A percentile compares a stretch with the other conserved stretches of the same genome.
phyloP scores from a whole-genome alignment of 2,329 filamentous ascomycete genomes.

The Apiospora kogelbergensis region DNA sequence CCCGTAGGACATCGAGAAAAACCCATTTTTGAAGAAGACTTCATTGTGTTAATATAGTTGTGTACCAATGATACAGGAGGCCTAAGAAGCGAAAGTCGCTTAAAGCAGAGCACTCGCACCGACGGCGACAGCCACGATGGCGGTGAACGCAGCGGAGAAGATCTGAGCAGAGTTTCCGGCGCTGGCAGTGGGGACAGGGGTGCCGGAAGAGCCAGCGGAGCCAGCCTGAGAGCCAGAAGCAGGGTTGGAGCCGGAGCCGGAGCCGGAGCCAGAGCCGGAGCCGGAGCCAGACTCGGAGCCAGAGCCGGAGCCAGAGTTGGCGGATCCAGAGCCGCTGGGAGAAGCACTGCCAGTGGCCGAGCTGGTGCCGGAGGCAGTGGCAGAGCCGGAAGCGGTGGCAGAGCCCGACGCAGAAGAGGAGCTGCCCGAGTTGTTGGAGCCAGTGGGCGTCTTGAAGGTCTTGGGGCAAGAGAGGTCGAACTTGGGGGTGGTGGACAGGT shows the following conservation, averaged over 20 bases:
- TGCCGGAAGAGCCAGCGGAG: not conserved
- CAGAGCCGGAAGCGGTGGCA: constrained; percentile 16
- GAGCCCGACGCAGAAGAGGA: constrained; percentile 19
- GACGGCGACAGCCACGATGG: constrained; percentile 18
- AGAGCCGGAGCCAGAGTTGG: constrained; percentile 14
- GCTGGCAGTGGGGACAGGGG: not conserved
- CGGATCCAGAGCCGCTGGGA: constrained; percentile 15
- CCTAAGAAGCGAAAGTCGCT: not conserved
- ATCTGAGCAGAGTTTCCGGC: constrained; percentile 13
- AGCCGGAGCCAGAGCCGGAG: constrained; percentile 14
- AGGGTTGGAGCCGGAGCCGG: constrained; percentile 9
- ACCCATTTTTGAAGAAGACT: not conserved
- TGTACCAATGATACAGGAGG: not conserved
- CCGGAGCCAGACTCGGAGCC: not conserved
- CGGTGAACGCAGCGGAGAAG: constrained; percentile 16
- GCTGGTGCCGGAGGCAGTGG: constrained; percentile 19
- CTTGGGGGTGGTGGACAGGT: constrained; percentile 49
- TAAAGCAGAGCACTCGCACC: constrained; percentile 21
- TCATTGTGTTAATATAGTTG: not conserved
- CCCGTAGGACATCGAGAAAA: not conserved
- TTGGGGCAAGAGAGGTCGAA: constrained; percentile 56
- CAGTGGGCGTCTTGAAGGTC: constrained; percentile 36
- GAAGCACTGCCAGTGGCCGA: constrained; percentile 13
- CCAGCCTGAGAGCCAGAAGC: not conserved
- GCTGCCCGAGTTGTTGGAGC: constrained; percentile 21